phyloP scores from a whole-genome alignment of 2,329 filamentous ascomycete genomes.

The Arthrinium phaeospermum region DNA sequence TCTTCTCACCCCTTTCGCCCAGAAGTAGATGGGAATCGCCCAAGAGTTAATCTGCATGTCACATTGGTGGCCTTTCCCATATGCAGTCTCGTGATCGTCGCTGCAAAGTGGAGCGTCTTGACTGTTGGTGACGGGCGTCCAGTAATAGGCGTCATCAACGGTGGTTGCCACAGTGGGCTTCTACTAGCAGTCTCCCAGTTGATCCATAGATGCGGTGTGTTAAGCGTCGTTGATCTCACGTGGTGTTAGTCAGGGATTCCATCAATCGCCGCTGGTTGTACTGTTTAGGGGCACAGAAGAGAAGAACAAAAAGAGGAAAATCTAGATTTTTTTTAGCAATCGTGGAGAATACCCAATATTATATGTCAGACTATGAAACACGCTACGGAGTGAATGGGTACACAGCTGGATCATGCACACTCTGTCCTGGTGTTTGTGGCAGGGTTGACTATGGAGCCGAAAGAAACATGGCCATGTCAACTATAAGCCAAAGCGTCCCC shows the following conservation, averaged over 20 bases:
- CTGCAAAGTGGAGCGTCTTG: background rate
- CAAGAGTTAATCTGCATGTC: background rate
- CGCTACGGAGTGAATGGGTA: too few species aligned
- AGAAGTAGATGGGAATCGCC: background rate
- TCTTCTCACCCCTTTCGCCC: background rate
- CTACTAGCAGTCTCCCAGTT: background rate
- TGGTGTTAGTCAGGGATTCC: background rate
- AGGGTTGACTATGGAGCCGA: too few species aligned
- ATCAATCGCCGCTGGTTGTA: background rate
- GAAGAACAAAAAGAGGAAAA: too few species aligned
- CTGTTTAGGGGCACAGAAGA: background rate
- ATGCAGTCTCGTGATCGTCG: background rate
- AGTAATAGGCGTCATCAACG: too few species aligned
- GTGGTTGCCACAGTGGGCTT: background rate
- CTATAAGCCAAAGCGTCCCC: background rate
- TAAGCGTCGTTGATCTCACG: background rate
- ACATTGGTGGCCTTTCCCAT: background rate
- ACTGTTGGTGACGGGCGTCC: background rate
- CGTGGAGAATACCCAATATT: too few species aligned
- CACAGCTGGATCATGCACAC: too few species aligned
- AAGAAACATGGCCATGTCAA: too few species aligned
- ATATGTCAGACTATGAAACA: too few species aligned
- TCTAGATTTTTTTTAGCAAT: too few species aligned
- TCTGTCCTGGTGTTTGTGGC: too few species aligned
- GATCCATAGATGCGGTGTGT: background rate